Evolutionary conservation across 1,284 basidiomycete species (phyloP).

Genomic region (Polyporus tsugae): DNA sequence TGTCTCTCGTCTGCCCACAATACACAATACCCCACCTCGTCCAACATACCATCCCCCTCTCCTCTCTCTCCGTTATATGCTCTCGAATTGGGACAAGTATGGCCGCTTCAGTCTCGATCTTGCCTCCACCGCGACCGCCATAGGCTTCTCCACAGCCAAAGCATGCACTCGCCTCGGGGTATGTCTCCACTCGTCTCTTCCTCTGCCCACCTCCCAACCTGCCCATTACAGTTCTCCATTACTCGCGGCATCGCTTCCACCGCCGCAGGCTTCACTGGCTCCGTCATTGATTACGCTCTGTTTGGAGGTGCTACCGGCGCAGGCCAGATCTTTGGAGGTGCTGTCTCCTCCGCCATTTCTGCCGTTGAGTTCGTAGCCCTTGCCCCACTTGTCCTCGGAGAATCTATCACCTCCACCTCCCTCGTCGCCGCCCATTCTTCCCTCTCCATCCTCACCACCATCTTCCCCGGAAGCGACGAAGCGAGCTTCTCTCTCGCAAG

Average conservation of each 20-base stretch:
- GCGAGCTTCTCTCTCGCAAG: slow-evolving; percentile 80
- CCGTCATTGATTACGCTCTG: slow-evolving; percentile 67
- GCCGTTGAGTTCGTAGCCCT: slow-evolving; percentile 76
- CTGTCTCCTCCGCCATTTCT: slow-evolving; percentile 67
- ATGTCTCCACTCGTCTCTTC: slow-evolving; percentile 38
- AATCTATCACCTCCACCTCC: slow-evolving; percentile 79
- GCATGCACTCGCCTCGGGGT: slow-evolving; percentile 73
- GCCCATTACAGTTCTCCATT: slow-evolving; percentile 64
- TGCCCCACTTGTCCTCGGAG: slow-evolving; percentile 74
- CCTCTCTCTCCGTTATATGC: slow-evolving; percentile 23
- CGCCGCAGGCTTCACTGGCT: slow-evolving; percentile 62
- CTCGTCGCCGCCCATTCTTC: slow-evolving; percentile 76
- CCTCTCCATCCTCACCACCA: slow-evolving; percentile 72
- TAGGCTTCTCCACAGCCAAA: slow-evolving; percentile 76
- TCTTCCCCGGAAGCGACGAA: slow-evolving; percentile 79
- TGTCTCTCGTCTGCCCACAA: neutral
- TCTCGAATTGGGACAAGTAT: slow-evolving; percentile 64
- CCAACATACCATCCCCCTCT: neutral
- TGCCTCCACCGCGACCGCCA: slow-evolving; percentile 64
- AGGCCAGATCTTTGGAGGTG: slow-evolving; percentile 61
- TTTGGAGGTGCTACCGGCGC: slow-evolving; percentile 68
- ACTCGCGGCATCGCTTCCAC: slow-evolving; percentile 67
- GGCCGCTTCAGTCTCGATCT: slow-evolving; percentile 68
- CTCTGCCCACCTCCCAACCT: slow-evolving; percentile 10
- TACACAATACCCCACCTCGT: neutral